Percentiles rank a stretch among this genome's conserved stretches.
Evolutionary conservation across 352 stramenopile species (phyloP).

Genomic region (Pythium phragmiticola): DNA sequence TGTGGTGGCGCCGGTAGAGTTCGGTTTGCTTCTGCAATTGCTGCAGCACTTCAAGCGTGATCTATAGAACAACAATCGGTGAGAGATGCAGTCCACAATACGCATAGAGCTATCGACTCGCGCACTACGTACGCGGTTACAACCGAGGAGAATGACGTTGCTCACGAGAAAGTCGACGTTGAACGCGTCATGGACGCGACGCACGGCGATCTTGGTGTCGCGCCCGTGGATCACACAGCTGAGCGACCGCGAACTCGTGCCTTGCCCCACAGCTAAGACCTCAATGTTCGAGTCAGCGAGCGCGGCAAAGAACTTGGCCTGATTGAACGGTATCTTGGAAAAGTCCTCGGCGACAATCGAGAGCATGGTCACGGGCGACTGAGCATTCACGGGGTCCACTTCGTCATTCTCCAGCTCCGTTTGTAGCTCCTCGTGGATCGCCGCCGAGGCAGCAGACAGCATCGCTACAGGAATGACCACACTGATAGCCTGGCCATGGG

Average conservation of each 20-base stretch:
- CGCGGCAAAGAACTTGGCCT: slow-evolving; percentile 78
- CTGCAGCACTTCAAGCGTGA: slow-evolving; percentile 55
- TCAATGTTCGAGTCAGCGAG: slow-evolving; percentile 66
- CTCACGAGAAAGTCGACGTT: slow-evolving; percentile 77
- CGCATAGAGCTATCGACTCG: not conserved
- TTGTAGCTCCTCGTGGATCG: slow-evolving; percentile 57
- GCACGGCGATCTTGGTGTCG: slow-evolving; percentile 75
- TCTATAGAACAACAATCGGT: slow-evolving; percentile 27
- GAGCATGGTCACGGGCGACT: slow-evolving; percentile 81
- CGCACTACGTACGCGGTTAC: slow-evolving; percentile 47
- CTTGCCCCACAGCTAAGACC: slow-evolving; percentile 72
- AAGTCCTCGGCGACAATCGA: slow-evolving; percentile 80
- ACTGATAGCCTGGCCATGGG: slow-evolving; percentile 79
- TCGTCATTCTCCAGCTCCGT: slow-evolving; percentile 65
- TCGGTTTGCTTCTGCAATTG: slow-evolving; percentile 64
- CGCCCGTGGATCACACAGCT: slow-evolving; percentile 69
- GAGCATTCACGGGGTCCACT: slow-evolving; percentile 65
- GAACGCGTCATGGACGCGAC: slow-evolving; percentile 77
- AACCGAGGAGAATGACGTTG: slow-evolving; percentile 69
- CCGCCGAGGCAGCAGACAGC: slow-evolving; percentile 34
- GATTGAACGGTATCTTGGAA: slow-evolving; percentile 65
- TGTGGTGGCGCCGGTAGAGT: slow-evolving; percentile 67
- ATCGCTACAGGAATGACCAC: slow-evolving; percentile 58
- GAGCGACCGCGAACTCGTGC: slow-evolving; percentile 74
- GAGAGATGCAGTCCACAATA: not conserved